phyloP scores from a whole-genome alignment of 2,329 filamentous ascomycete species.

The Dactylellina cionopaga region DNA sequence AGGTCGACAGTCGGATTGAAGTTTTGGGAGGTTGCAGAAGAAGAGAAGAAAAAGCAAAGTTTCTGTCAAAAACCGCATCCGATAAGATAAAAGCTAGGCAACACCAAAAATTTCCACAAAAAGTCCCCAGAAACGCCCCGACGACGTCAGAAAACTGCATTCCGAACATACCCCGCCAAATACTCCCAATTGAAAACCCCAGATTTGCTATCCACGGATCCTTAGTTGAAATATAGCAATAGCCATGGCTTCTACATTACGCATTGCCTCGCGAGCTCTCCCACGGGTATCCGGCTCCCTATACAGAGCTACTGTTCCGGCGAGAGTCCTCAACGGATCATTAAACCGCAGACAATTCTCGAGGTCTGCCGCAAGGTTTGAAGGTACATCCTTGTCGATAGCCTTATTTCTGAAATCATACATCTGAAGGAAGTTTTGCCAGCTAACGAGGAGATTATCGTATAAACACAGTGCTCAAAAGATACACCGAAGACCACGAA shows the following conservation, averaged over 20 bases:
- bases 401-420: not conserved
- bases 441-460: not conserved
- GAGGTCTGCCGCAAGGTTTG: slow-evolving; percentile 15
- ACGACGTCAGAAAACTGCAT: not conserved
- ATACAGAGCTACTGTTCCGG: slow-evolving; percentile 14
- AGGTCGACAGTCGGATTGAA: not conserved
- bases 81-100: slow-evolving; percentile 47
- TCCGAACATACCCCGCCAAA: slow-evolving; percentile 2
- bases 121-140: not conserved
- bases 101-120: slow-evolving; percentile 51
- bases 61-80: not conserved
- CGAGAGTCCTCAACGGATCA: slow-evolving; percentile 16
- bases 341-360: slow-evolving; percentile 33
- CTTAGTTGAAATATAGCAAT: not conserved
- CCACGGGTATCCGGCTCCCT: slow-evolving; percentile 29
- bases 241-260: slow-evolving; percentile 42
- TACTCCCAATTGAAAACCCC: not conserved
- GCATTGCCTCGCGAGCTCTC: slow-evolving; percentile 39
- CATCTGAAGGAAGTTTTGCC: too few relatives aligned
- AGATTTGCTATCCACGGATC: too few relatives aligned
- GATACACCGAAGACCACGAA: slow-evolving; percentile 97
- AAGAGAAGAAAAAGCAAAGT: slow-evolving; percentile 20
- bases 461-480: slow-evolving; percentile 66
- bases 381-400: too few relatives aligned
- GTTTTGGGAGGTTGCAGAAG: not conserved